These are phyloP conservation scores for Wickerhamomyces chambardii DNA, from an alignment of 805 yeast species.

Conservation along the genomic window DNA sequence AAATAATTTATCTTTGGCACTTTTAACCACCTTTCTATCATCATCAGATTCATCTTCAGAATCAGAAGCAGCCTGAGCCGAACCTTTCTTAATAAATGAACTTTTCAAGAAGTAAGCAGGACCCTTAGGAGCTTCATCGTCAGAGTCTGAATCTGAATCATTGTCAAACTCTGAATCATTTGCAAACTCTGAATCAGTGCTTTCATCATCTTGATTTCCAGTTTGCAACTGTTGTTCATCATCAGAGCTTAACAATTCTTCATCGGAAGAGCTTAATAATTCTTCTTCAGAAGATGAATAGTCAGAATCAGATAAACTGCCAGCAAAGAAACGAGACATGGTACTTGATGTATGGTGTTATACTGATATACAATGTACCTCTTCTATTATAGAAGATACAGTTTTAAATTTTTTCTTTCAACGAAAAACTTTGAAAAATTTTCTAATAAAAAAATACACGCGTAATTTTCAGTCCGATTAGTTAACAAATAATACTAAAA, in stretches of 20 bases:
- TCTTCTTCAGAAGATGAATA: constrained; percentile 36
- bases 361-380: no score
- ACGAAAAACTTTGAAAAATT: background rate
- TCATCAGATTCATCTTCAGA: constrained; percentile 44
- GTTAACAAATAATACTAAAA: no score
- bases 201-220: constrained; percentile 12
- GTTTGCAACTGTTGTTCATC: constrained; percentile 23
- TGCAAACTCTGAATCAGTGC: constrained; percentile 24
- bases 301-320: constrained; percentile 33
- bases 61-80: constrained; percentile 27
- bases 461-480: no score
- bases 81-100: constrained; percentile 26
- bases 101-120: constrained; percentile 35
- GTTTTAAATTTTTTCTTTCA: background rate
- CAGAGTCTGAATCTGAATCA: constrained; percentile 32
- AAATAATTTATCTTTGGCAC: constrained; percentile 85
- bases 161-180: constrained; percentile 24
- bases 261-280: constrained; percentile 30
- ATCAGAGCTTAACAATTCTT: constrained; percentile 21
- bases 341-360: constrained; percentile 3
- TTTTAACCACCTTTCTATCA: constrained; percentile 75
- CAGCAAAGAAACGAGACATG: constrained; percentile 90
- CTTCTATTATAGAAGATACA: background rate
- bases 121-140: constrained; percentile 32
- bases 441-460: no score